These are phyloP conservation scores for Phyllosticta citribraziliensis DNA, from an alignment of 2,329 filamentous ascomycete species.

Conservation along the genomic window DNA sequence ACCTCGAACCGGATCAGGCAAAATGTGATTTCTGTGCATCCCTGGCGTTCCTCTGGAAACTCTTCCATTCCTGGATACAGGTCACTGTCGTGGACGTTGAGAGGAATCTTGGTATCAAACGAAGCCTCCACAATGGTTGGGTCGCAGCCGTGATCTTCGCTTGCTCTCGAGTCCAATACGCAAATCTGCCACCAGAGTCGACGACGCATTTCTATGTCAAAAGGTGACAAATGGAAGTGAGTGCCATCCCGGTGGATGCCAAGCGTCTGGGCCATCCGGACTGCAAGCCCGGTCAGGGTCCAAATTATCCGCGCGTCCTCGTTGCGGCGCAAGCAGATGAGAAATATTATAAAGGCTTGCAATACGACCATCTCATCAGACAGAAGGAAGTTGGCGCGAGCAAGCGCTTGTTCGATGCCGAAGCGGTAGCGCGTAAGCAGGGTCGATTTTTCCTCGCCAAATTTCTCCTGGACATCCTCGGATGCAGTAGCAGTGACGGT, in stretches of 20 bases:
- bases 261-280: slow-evolving; percentile 50
- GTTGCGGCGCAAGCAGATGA: slow-evolving; percentile 46
- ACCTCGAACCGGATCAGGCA: slow-evolving; percentile 45
- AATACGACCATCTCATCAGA: slow-evolving; percentile 53
- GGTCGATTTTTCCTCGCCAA: slow-evolving; percentile 43
- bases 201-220: slow-evolving; percentile 51
- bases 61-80: slow-evolving; percentile 40
- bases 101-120: slow-evolving; percentile 51
- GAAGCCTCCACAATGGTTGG: slow-evolving; percentile 47
- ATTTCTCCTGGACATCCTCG: slow-evolving; percentile 36
- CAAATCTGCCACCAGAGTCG: slow-evolving; percentile 52
- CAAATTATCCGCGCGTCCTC: slow-evolving; percentile 43
- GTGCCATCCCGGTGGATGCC: slow-evolving; percentile 51
- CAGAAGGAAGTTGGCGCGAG: slow-evolving; percentile 52
- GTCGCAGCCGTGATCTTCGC: slow-evolving; percentile 55
- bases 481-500: slow-evolving; percentile 43
- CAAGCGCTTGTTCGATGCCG: slow-evolving; percentile 53
- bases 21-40: slow-evolving; percentile 51
- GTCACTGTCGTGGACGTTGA: slow-evolving; percentile 48
- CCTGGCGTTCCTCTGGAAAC: slow-evolving; percentile 37
- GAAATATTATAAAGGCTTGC: slow-evolving; percentile 53
- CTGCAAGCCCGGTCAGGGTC: slow-evolving; percentile 49
- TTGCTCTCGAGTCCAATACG: slow-evolving; percentile 49
- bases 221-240: slow-evolving; percentile 46
- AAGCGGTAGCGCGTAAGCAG: slow-evolving; percentile 50